phyloP scores from a whole-genome alignment of 495 filamentous ascomycete species.

The Copromyces sp. region DNA sequence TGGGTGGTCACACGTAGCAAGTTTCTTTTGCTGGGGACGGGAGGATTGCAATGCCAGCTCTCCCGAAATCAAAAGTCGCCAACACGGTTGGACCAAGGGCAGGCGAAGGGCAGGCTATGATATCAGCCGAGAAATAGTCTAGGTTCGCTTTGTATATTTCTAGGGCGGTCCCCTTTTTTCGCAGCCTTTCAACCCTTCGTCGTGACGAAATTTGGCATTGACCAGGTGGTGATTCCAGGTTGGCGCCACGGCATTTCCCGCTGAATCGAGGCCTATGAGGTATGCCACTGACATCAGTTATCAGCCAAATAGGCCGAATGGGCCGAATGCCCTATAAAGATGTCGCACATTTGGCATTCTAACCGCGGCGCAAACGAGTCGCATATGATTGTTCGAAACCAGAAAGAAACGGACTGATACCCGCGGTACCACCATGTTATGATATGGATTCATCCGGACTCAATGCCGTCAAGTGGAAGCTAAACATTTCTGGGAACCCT shows the following conservation, averaged over 20 bases:
- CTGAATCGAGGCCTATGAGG: background rate
- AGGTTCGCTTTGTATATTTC: background rate
- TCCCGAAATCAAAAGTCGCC: background rate
- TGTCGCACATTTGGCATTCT: background rate
- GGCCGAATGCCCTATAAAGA: background rate
- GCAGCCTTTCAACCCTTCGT: background rate
- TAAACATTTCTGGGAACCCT: background rate
- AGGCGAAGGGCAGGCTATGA: background rate
- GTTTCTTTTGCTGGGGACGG: conserved; percentile 3
- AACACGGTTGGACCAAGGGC: background rate
- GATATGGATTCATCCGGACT: background rate
- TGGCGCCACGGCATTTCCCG: background rate
- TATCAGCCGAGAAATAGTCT: background rate
- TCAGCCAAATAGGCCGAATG: background rate
- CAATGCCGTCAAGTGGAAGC: background rate
- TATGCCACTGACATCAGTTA: background rate
- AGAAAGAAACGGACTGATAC: background rate
- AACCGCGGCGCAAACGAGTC: background rate
- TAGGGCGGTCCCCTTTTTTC: background rate
- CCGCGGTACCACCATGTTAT: background rate
- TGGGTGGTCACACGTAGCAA: background rate
- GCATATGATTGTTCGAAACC: background rate
- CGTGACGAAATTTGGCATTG: background rate
- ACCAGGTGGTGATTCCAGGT: background rate
- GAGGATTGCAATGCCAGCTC: background rate